Evolutionary conservation across 768 basidiomycete genomes (phyloP).

Genomic region (Kwoniella heveanensis): DNA sequence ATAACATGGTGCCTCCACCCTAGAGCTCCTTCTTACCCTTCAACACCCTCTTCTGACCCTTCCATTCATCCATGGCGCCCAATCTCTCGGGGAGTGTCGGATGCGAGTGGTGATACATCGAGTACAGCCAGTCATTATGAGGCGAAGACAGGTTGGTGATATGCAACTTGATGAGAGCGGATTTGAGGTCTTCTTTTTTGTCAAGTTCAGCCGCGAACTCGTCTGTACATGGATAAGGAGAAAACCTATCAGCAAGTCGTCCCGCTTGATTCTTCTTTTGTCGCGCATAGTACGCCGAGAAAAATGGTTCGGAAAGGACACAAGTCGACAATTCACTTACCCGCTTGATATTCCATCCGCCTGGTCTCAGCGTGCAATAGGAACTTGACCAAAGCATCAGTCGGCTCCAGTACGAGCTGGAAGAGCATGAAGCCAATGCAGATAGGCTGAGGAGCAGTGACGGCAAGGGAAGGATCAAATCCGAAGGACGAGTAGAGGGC

Average conservation of each 20-base stretch:
- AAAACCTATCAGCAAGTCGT: too few relatives aligned
- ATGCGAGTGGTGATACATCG: constrained; percentile 93
- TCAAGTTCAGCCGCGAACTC: constrained; percentile 86
- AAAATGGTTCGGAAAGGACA: too few relatives aligned
- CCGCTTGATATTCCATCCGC: constrained; percentile 89
- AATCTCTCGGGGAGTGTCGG: constrained; percentile 90
- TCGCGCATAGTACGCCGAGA: too few relatives aligned
- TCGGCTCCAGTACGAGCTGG: constrained; percentile 55
- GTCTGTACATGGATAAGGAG: too few relatives aligned
- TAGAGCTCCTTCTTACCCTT: constrained; percentile 23
- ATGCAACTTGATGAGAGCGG: constrained; percentile 78
- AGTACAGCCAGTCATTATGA: constrained; percentile 95
- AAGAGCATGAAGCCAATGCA: constrained; percentile 57
- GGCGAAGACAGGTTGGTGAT: constrained; percentile 90
- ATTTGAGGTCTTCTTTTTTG: constrained; percentile 56
- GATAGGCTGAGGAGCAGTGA: constrained; percentile 50
- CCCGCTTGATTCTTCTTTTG: too few relatives aligned
- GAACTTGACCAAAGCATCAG: constrained; percentile 55
- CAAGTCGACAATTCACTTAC: constrained; percentile 60
- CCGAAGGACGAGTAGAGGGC: constrained; percentile 55
- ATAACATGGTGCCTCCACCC: constrained; percentile 3
- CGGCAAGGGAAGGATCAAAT: constrained; percentile 45
- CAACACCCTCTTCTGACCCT: constrained; percentile 16
- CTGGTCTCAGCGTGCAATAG: constrained; percentile 79
- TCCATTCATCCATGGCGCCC: constrained; percentile 67